phyloP scores from a whole-genome alignment of 345 rosid species.

The Euphorbia tirucalli region DNA sequence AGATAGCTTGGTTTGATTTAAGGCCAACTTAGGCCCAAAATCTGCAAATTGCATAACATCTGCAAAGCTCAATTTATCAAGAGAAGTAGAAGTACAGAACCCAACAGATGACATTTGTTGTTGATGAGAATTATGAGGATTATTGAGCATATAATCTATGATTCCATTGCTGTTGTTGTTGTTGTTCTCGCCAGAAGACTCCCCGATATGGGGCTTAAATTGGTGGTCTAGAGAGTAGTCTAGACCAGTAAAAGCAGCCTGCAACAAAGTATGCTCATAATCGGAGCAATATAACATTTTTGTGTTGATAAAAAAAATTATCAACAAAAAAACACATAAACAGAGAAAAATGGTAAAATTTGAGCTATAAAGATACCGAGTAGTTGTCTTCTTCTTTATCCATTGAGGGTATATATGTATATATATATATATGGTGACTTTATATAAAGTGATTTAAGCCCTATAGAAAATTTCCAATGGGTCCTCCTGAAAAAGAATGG shows the following conservation, averaged over 20 bases:
- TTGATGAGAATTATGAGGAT: constrained; percentile 38
- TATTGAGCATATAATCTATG: constrained; percentile 60
- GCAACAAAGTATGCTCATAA: constrained; percentile 27
- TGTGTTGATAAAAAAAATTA: constrained; percentile 9
- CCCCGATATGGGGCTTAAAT: constrained; percentile 28
- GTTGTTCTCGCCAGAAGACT: constrained; percentile 26
- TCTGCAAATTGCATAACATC: constrained; percentile 93
- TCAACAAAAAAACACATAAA: constrained; percentile 27
- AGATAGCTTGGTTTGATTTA: constrained; percentile 60
- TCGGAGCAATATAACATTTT: constrained; percentile 28
- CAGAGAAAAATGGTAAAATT: constrained; percentile 1
- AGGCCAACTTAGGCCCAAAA: constrained; percentile 68
- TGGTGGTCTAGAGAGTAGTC: constrained; percentile 47
- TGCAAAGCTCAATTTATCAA: constrained; percentile 71
- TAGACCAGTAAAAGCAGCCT: constrained; percentile 45
- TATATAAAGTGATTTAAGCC: constrained; percentile 11
- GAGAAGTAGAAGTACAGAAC: constrained; percentile 45
- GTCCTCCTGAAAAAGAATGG: constrained; percentile 17
- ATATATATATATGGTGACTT: not conserved
- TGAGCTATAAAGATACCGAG: constrained; percentile 45
- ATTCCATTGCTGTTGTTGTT: constrained; percentile 32
- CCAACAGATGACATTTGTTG: constrained; percentile 36
- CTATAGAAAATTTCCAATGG: constrained; percentile 15
- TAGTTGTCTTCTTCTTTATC: constrained; percentile 65
- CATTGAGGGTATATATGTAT: constrained; percentile 42